Base-by-base conservation (phyloP, 2,329 filamentous ascomycete genomes). In the Cercospora citrullina region DNA sequence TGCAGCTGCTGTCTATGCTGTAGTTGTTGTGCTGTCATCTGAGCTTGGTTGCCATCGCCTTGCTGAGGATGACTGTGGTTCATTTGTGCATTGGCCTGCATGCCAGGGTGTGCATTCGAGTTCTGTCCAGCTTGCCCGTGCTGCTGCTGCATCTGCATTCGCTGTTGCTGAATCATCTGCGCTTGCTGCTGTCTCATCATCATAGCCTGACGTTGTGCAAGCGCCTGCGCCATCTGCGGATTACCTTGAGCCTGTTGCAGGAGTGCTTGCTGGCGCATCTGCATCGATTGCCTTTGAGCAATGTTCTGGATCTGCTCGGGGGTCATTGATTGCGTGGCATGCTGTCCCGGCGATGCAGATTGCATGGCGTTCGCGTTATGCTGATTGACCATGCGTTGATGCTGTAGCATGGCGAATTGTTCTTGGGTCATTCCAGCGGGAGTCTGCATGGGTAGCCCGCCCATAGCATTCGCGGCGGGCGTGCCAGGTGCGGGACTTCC, bases 261-360 rank as follows among this genome's bases (percentile, higher is more conserved):
- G 67, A 78, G 74, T 42, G 70, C 71, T 58, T 77, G 70, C 60
- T 72, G 72, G 12, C 62, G 67, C 61, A 72, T 69, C 61, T 70
- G 68, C 58, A 79, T 77, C 51, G 79, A 76, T 59, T 77, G 77
- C 23, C 75, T 77, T 60, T 77, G 75, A 16, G 62, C 62, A 51
- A 79, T 76, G 21, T 78, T 72, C 62, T 79, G 77, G 30, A 79
- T 73, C 33, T 77, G 75, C 65, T 75, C 71, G 3, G 75, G 76
- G 31, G 74, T 76, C 73, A 76, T 73, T 60, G 65, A 67, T 36
- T 42, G 63, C n/a, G 60, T 63, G 18, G 21, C 64, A 18, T 71
- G 66, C 23, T 69, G 71, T 12, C 66, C 69, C 36, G 66, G 70
- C 28, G 68, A 66, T n/a, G 69, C 71, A 10, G 57, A 58, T n/a